Conservation (phyloP, 2,329 filamentous ascomycete species). For the Microascus cirrosus region DNA sequence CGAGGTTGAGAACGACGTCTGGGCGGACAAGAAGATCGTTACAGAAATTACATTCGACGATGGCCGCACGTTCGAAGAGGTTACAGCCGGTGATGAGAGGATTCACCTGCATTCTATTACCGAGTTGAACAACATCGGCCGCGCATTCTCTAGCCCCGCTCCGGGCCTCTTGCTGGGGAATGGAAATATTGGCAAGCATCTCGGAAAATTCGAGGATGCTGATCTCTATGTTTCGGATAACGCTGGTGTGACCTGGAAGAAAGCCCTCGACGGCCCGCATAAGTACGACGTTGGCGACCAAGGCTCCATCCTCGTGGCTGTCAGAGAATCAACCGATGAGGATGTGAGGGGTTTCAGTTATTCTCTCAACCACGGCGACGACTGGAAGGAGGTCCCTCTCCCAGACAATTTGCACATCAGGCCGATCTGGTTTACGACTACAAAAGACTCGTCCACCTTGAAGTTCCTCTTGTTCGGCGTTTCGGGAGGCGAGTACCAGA, state of each 20-base stretch:
- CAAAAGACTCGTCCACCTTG: constrained; percentile 81
- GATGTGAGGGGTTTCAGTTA: constrained; percentile 52
- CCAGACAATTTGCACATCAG: constrained; percentile 55
- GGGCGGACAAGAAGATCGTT: constrained; percentile 53
- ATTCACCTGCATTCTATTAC: constrained; percentile 92
- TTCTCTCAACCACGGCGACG: constrained; percentile 81
- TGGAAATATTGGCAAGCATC: constrained; percentile 71
- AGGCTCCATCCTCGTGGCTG: constrained; percentile 76
- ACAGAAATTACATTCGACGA: constrained; percentile 92
- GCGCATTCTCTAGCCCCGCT: constrained; percentile 86
- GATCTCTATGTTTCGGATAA: constrained; percentile 84
- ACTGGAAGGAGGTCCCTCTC: constrained; percentile 65
- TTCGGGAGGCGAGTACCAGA: constrained; percentile 43
- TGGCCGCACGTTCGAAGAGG: constrained; percentile 67
- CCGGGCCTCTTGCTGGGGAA: constrained; percentile 90
- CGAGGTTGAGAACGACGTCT: constrained; percentile 46
- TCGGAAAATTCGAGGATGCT: constrained; percentile 61
- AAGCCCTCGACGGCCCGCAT: constrained; percentile 67
- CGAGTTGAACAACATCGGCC: constrained; percentile 67
- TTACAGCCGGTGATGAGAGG: constrained; percentile 55
- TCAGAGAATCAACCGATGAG: constrained; percentile 60
- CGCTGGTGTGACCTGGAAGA: constrained; percentile 75
- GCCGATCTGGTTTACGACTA: constrained; percentile 71
- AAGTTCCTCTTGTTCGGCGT: constrained; percentile 74
- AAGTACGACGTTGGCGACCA: constrained; percentile 96